Conservation (phyloP, 2,329 filamentous ascomycete species). For the Escovopsis sp. region DNA sequence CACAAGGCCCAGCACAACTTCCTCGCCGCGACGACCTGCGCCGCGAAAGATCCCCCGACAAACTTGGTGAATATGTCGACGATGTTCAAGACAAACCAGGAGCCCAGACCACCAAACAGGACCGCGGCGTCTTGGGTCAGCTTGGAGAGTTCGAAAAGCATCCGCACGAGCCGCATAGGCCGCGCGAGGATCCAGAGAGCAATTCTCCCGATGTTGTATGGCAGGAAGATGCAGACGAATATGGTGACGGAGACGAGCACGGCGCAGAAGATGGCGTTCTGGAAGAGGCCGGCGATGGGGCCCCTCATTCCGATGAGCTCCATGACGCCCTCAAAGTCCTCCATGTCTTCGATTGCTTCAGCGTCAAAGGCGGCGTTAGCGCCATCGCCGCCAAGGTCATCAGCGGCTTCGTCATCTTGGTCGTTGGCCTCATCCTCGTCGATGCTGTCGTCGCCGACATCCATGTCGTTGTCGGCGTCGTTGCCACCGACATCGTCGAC, state of each 20-base stretch:
- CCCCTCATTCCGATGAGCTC: constrained; percentile 95
- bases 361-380: constrained; percentile 55
- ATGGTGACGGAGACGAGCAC: constrained; percentile 81
- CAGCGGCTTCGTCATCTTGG: constrained; percentile 26
- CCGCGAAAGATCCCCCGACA: constrained; percentile 17
- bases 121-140: constrained; percentile 62
- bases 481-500: constrained; percentile 21
- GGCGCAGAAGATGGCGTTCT: constrained; percentile 89
- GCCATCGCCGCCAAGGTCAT: constrained; percentile 24
- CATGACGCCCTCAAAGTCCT: constrained; percentile 91
- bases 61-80: constrained; percentile 23
- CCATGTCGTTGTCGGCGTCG: constrained; percentile 4
- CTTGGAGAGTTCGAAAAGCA: constrained; percentile 61
- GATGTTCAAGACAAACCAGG: constrained; percentile 26
- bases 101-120: constrained; percentile 44
- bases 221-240: constrained; percentile 72
- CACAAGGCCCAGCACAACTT: constrained; percentile 29
- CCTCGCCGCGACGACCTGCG: constrained; percentile 17
- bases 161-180: constrained; percentile 59
- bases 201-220: constrained; percentile 82
- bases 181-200: constrained; percentile 67
- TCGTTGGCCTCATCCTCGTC: constrained; percentile 22
- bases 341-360: constrained; percentile 67
- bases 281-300: constrained; percentile 73
- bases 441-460: no score